Conservation (phyloP, 164 flowering plant species). For the Magnolia officinalis region DNA sequence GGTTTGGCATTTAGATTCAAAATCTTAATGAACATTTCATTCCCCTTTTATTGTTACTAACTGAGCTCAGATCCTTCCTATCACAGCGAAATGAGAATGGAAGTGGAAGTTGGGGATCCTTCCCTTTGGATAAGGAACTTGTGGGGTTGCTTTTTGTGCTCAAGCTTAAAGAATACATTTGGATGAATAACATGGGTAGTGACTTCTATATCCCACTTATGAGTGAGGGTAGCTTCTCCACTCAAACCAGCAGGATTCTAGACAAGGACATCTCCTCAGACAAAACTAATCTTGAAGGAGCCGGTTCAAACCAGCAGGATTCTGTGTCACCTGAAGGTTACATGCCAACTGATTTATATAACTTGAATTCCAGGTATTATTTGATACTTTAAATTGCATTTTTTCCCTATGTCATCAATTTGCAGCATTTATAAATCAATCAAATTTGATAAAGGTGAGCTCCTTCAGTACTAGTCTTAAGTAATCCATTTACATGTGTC, state of each 20-base stretch:
- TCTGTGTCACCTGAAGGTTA: slow-evolving; percentile 99
- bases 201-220: slow-evolving; percentile 82
- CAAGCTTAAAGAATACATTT: slow-evolving; percentile 59
- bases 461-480: not conserved
- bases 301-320: slow-evolving; percentile 26
- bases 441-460: not conserved
- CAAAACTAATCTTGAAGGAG: not conserved
- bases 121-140: slow-evolving; percentile 56
- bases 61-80: slow-evolving; percentile 6
- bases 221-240: slow-evolving; percentile 20
- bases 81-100: slow-evolving; percentile 66
- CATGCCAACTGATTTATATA: slow-evolving; percentile 94
- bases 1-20: slow-evolving; percentile 1
- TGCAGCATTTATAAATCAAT: not conserved
- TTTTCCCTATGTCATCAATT: not conserved
- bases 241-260: slow-evolving; percentile 14
- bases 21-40: not conserved
- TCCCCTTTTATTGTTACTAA: not conserved
- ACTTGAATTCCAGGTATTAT: slow-evolving; percentile 83
- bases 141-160: slow-evolving; percentile 81
- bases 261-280: slow-evolving; percentile 9
- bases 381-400: not conserved
- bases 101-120: slow-evolving; percentile 50
- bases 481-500: not conserved
- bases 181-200: slow-evolving; percentile 66